Conservation (phyloP, 306 rosid genomes). For the Abrus pulchellus region DNA sequence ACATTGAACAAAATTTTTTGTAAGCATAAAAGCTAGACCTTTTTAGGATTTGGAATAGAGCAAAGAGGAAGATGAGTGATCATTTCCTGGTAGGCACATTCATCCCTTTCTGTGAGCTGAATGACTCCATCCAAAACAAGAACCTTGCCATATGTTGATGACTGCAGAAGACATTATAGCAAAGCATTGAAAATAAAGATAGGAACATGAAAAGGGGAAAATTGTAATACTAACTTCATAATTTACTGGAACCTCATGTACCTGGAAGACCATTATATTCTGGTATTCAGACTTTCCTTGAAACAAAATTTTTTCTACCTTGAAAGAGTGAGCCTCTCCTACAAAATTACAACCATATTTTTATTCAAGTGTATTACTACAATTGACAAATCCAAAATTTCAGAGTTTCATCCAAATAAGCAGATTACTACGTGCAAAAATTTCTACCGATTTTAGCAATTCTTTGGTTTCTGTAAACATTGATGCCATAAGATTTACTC, state of each 20-base stretch:
- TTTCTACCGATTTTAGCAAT: conserved; percentile 16
- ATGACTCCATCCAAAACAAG: conserved; percentile 98
- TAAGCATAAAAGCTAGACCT: conserved; percentile 60
- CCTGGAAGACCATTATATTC: conserved; percentile 95
- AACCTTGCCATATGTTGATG: conserved; percentile 96
- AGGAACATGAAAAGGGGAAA: conserved; percentile 9
- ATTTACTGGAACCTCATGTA: conserved; percentile 37
- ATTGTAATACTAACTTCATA: conserved; percentile 27
- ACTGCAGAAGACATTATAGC: conserved; percentile 63
- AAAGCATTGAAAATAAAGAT: conserved; percentile 28
- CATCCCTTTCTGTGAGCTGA: conserved; percentile 97
- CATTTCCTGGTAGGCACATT: conserved; percentile 99
- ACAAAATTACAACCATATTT: conserved; percentile 46
- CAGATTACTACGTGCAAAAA: conserved; percentile 2
- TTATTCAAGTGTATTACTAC: conserved; percentile 27
- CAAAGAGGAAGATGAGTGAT: conserved; percentile 96
- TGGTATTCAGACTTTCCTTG: conserved; percentile 92
- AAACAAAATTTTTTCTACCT: conserved; percentile 86
- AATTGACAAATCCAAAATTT: conserved; percentile 6
- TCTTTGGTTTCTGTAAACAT: conserved; percentile 4
- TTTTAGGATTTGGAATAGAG: conserved; percentile 91
- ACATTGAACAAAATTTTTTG: conserved; percentile 20
- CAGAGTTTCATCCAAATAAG: neutral
- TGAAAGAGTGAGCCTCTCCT: conserved; percentile 99
- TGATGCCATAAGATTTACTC: conserved; percentile 8